These are phyloP conservation scores for Leucocoprinus leucothites DNA, from an alignment of 768 basidiomycete genomes.

Conservation along the genomic window DNA sequence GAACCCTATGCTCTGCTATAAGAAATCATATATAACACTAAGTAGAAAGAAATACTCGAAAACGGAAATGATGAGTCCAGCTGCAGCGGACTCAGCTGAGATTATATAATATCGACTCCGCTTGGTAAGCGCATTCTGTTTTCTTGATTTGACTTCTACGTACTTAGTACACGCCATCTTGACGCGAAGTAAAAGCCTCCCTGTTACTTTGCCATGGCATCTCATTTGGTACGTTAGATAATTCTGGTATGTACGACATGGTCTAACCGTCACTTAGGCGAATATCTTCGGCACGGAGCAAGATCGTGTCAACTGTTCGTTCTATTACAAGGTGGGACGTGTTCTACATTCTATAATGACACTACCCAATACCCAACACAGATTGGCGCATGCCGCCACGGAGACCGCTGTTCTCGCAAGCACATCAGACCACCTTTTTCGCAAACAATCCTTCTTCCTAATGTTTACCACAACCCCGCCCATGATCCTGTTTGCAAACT, in stretches of 20 bases:
- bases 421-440: conserved; percentile 98
- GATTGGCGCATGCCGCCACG: conserved; percentile 99
- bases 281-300: conserved; percentile 96
- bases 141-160: too few species aligned
- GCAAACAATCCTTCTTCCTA: conserved; percentile 93
- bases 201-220: conserved; percentile 44
- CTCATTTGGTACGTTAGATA: conserved; percentile 63
- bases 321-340: conserved; percentile 86
- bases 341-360: conserved; percentile 1
- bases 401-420: conserved; percentile 96
- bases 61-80: too few species aligned
- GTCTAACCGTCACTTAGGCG: conserved; percentile 44
- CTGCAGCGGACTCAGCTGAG: too few species aligned
- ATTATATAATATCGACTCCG: background rate
- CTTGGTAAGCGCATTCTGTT: background rate
- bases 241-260: background rate
- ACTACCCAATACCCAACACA: conserved; percentile 25
- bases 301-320: conserved; percentile 97
- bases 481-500: conserved; percentile 90
- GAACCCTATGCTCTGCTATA: too few species aligned
- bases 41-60: too few species aligned
- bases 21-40: too few species aligned
- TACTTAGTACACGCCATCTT: too few species aligned
- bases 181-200: too few species aligned
- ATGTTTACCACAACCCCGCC: conserved; percentile 97